phyloP scores from a whole-genome alignment of 768 basidiomycete genomes.

The Suillus luteus region DNA sequence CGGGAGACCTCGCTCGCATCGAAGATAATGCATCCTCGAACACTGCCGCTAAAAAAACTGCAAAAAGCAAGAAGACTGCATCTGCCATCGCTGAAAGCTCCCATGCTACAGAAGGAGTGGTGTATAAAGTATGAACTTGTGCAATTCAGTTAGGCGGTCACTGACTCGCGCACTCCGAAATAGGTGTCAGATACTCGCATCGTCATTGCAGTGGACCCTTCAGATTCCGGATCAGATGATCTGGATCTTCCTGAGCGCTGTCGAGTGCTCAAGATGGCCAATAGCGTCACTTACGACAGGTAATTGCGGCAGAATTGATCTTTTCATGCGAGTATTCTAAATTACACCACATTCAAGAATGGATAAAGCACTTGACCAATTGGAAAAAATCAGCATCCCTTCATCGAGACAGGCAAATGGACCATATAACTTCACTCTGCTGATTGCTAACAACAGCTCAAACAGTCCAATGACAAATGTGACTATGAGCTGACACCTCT shows the following conservation, averaged over 20 bases:
- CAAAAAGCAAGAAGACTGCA: conserved; percentile 44
- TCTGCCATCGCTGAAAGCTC: conserved; percentile 36
- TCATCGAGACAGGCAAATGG: conserved; percentile 26
- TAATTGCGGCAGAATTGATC: not conserved
- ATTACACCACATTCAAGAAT: conserved; percentile 51
- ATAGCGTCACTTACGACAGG: conserved; percentile 83
- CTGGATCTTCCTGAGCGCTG: conserved; percentile 85
- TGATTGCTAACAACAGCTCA: conserved; percentile 9
- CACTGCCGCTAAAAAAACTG: conserved; percentile 40
- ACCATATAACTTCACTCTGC: not conserved
- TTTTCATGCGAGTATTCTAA: not conserved
- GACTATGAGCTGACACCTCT: conserved; percentile 50
- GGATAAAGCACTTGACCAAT: conserved; percentile 75
- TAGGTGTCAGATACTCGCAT: conserved; percentile 83
- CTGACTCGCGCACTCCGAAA: not conserved
- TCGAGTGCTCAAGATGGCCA: conserved; percentile 85
- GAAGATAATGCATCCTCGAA: conserved; percentile 62
- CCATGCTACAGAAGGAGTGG: conserved; percentile 69
- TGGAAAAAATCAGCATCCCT: conserved; percentile 49
- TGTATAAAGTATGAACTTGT: conserved; percentile 67
- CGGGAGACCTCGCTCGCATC: conserved; percentile 87
- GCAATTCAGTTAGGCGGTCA: not conserved
- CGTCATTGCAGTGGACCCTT: conserved; percentile 73
- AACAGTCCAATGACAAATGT: conserved; percentile 42
- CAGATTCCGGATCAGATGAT: conserved; percentile 60